Conservation (phyloP, 345 rosid genomes). For the Firmiana major region DNA sequence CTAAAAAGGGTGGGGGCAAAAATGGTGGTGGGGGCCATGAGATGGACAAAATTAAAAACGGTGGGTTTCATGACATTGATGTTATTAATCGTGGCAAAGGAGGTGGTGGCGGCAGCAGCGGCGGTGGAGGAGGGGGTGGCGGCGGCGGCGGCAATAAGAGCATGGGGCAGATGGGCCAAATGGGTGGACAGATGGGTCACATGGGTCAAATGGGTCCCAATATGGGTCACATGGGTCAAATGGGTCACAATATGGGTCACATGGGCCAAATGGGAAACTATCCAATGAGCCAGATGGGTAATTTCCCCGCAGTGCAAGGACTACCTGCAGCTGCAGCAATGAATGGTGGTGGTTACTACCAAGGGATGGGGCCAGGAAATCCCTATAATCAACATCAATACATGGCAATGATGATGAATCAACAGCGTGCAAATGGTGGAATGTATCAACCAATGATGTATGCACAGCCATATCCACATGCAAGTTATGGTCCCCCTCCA, state of each 20-base stretch:
- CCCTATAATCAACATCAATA: slow-evolving; percentile 58
- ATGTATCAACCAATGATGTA: slow-evolving; percentile 89
- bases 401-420: slow-evolving; percentile 71
- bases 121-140: slow-evolving; percentile 13
- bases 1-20: slow-evolving; percentile 51
- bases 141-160: slow-evolving; percentile 21
- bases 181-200: slow-evolving; percentile 34
- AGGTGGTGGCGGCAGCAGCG: slow-evolving; percentile 28
- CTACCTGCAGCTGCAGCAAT: slow-evolving; percentile 42
- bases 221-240: background rate
- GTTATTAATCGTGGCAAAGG: slow-evolving; percentile 32
- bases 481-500: slow-evolving; percentile 56
- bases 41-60: slow-evolving; percentile 34
- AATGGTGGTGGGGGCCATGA: slow-evolving; percentile 43
- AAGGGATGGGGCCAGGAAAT: slow-evolving; percentile 48
- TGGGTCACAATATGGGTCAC: slow-evolving; percentile 18
- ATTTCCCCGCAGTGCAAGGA: slow-evolving; percentile 67
- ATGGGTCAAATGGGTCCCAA: slow-evolving; percentile 20
- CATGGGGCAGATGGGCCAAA: slow-evolving; percentile 23
- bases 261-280: slow-evolving; percentile 31
- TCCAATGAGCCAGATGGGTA: slow-evolving; percentile 42
- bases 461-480: slow-evolving; percentile 50
- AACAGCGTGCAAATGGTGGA: slow-evolving; percentile 48
- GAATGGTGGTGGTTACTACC: slow-evolving; percentile 47
- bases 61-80: slow-evolving; percentile 43